Conservation (phyloP, 2,329 filamentous ascomycete species). For the Phoma sp. region DNA sequence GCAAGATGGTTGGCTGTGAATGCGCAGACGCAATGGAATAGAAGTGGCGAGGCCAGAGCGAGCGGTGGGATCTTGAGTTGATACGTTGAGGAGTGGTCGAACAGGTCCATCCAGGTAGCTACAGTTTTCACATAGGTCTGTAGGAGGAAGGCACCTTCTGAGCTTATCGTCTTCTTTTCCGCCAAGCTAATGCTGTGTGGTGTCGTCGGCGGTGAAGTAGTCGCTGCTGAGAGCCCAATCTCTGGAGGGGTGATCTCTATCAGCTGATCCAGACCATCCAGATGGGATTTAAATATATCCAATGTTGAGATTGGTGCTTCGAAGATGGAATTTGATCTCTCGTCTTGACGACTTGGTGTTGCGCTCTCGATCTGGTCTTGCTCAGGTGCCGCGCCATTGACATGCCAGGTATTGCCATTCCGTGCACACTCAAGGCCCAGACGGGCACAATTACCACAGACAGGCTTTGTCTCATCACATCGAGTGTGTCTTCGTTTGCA, state of each 20-base stretch:
- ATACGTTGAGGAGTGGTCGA: slow-evolving; percentile 40
- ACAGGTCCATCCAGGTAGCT: slow-evolving; percentile 45
- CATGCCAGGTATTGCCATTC: slow-evolving; percentile 26
- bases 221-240: slow-evolving; percentile 20
- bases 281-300: slow-evolving; percentile 31
- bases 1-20: slow-evolving; percentile 45
- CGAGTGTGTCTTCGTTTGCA: slow-evolving; percentile 44
- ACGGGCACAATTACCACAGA: slow-evolving; percentile 42
- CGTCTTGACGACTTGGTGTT: slow-evolving; percentile 22
- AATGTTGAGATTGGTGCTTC: slow-evolving; percentile 14
- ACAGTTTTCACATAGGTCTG: slow-evolving; percentile 42
- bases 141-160: slow-evolving; percentile 41
- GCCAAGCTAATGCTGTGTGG: slow-evolving; percentile 1
- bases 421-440: slow-evolving; percentile 37
- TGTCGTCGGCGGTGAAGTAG: slow-evolving; percentile 19
- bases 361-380: slow-evolving; percentile 7
- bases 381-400: slow-evolving; percentile 2
- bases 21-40: slow-evolving; percentile 44
- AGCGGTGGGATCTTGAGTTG: slow-evolving; percentile 38
- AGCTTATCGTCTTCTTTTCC: slow-evolving; percentile 25
- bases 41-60: slow-evolving; percentile 36
- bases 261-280: slow-evolving; percentile 30
- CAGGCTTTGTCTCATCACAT: slow-evolving; percentile 43
- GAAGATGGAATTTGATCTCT: background rate
- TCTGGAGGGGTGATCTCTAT: slow-evolving; percentile 13